Percentiles rank a stretch among this genome's conserved stretches.
phyloP scores from a whole-genome alignment of 345 rosid species.

The Mangifera indica region DNA sequence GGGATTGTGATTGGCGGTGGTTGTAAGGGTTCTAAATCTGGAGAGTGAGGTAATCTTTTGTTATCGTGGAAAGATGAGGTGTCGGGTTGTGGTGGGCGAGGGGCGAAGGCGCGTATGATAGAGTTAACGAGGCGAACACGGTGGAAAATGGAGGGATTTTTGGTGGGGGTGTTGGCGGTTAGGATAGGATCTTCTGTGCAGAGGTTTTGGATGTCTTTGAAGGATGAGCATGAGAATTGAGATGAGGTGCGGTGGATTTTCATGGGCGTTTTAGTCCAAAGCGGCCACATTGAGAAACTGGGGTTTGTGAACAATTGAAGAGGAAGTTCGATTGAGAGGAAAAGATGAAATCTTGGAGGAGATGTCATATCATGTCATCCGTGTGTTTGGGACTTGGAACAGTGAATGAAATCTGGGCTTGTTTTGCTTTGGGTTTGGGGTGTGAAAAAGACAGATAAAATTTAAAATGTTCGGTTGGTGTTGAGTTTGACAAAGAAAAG shows the following conservation, averaged over 20 bases:
- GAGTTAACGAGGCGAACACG: conserved; percentile 54
- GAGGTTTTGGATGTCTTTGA: conserved; percentile 69
- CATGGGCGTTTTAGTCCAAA: conserved; percentile 64
- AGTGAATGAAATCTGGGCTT: too few species aligned
- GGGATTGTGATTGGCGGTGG: conserved; percentile 37
- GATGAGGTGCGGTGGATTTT: conserved; percentile 43
- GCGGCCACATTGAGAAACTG: conserved; percentile 79
- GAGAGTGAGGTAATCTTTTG: background rate
- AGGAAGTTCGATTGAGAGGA: background rate
- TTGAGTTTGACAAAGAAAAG: conserved; percentile 30
- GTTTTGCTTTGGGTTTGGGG: too few species aligned
- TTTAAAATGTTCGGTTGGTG: background rate
- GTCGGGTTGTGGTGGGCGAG: conserved; percentile 20
- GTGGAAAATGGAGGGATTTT: conserved; percentile 46
- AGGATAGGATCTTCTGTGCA: conserved; percentile 42
- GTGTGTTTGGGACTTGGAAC: too few species aligned
- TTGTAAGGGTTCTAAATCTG: conserved; percentile 10
- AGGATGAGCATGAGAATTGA: conserved; percentile 51
- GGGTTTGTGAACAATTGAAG: background rate
- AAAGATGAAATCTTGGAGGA: too few species aligned
- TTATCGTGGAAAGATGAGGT: background rate
- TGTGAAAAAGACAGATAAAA: background rate
- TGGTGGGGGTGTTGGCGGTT: conserved; percentile 20
- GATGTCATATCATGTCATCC: too few species aligned
- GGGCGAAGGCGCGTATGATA: conserved; percentile 46